Evolutionary conservation across 805 yeast genomes (phyloP), one percentile per base, ranked within the genome.

Genomic region (Ogataea paraovalis): DNA sequence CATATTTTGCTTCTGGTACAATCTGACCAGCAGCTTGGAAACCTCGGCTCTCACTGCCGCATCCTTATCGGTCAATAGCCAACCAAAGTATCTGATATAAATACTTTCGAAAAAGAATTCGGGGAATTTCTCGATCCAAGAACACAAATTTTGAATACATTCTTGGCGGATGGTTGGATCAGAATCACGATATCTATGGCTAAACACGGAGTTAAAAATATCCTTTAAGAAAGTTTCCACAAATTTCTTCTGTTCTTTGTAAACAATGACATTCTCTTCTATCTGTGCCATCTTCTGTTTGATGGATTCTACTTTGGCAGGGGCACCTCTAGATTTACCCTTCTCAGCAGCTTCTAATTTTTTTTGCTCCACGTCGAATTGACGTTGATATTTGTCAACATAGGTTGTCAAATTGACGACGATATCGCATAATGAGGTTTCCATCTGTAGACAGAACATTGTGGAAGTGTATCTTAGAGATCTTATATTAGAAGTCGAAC

Each of bases 141-240:
- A 69, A n/a, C 88, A 81, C 43, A 90, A 68, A 32, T 75, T 73
- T 8, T 63, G 56, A 56, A 87, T 70, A 46, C 96, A 85, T 48
- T 84, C 89, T 27, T 76, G 75, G 55, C 97, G 74, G 32, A 91
- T 85, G 5, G 64, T 61, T 5, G 83, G 78, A 59, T 88, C 96
- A 13, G 83, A 74, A 63, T 91, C 97, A 53, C 90, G 80, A 61
- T 86, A 87, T 54, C 97, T 71, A 58, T 84, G 87, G 10, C 80
- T 78, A 61, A 88, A 87, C 8, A 84, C 76, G 2, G 84, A 73
- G 53, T 78, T 81, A 28, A 82, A 76, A 9, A 87, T 74, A 52
- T 88, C 95, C 47, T 75, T 78, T 36, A 86, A 72, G 46, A 79
- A 78, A 44, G 74, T 81, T 33, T 75, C 77, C 3, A 83, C 57